These are phyloP conservation scores for Kazachstania martiniae DNA, from an alignment of 805 yeast genomes.

Conservation along the genomic window DNA sequence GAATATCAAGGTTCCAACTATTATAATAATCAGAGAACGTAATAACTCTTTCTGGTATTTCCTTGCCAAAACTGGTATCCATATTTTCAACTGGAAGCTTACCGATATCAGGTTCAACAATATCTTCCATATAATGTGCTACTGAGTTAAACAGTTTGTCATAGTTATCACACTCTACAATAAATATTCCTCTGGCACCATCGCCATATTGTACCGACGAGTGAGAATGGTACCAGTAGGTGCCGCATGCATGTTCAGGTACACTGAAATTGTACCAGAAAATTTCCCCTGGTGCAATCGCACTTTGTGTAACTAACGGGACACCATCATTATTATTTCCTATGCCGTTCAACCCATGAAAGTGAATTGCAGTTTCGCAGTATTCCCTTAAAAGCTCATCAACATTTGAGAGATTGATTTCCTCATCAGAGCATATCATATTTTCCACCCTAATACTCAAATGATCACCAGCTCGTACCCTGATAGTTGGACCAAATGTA, in stretches of 20 bases:
- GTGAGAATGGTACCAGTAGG: slow-evolving; percentile 51
- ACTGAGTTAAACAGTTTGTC: slow-evolving; percentile 26
- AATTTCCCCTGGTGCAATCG: slow-evolving; percentile 54
- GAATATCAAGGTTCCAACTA: slow-evolving; percentile 30
- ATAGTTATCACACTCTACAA: slow-evolving; percentile 40
- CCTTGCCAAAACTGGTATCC: too few species aligned
- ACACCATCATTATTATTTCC: slow-evolving; percentile 36
- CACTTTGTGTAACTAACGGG: slow-evolving; percentile 49
- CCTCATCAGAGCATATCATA: slow-evolving; percentile 11
- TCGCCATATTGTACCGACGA: slow-evolving; percentile 40
- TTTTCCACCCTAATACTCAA: slow-evolving; percentile 14
- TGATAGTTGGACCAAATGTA: slow-evolving; percentile 18
- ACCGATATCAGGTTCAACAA: too few species aligned
- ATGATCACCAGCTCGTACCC: slow-evolving; percentile 16
- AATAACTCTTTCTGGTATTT: slow-evolving; percentile 47
- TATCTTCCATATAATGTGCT: slow-evolving; percentile 1
- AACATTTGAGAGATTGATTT: slow-evolving; percentile 19
- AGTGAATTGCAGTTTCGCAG: slow-evolving; percentile 35
- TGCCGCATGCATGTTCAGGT: slow-evolving; percentile 36
- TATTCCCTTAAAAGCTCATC: slow-evolving; percentile 10
- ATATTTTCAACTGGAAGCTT: too few species aligned
- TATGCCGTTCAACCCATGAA: slow-evolving; percentile 41
- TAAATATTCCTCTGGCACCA: slow-evolving; percentile 39
- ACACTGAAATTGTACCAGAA: slow-evolving; percentile 38
- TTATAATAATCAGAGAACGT: slow-evolving; percentile 58